phyloP scores from a whole-genome alignment of 163 green algal genomes.

The Chlorella variabilis region DNA sequence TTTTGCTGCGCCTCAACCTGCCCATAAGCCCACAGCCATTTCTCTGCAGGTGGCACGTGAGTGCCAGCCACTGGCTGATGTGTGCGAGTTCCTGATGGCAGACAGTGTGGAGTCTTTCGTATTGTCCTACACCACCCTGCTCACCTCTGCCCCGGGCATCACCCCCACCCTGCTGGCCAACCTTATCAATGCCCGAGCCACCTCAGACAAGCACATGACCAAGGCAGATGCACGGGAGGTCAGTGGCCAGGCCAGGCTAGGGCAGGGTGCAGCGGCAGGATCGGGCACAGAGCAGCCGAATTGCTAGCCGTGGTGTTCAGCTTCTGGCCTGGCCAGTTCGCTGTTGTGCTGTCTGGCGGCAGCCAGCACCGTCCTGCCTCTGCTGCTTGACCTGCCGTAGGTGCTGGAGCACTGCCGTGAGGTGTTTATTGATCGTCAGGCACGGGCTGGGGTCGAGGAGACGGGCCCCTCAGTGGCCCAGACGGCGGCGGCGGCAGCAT shows the following conservation, averaged over 20 bases:
- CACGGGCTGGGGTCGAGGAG: neutral
- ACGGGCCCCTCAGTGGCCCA: neutral
- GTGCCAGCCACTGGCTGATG: slow-evolving; percentile 50
- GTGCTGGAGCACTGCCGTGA: slow-evolving; percentile 59
- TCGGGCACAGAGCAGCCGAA: too few relatives aligned
- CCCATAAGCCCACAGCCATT: neutral
- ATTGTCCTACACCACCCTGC: slow-evolving; percentile 65
- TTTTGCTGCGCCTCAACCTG: neutral
- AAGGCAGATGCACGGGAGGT: slow-evolving; percentile 64
- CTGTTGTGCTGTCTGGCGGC: too few relatives aligned
- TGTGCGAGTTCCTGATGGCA: slow-evolving; percentile 54
- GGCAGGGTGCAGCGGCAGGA: too few relatives aligned
- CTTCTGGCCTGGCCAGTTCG: too few relatives aligned
- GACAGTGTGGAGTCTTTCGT: slow-evolving; percentile 68
- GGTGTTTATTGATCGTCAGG: slow-evolving; percentile 48
- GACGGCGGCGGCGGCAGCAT: neutral
- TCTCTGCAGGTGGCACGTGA: slow-evolving; percentile 41
- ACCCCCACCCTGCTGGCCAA: slow-evolving; percentile 52
- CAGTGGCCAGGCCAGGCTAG: neutral
- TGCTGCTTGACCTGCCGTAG: neutral
- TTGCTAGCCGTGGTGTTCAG: neutral
- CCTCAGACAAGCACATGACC: slow-evolving; percentile 50
- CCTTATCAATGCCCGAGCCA: slow-evolving; percentile 52
- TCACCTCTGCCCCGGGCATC: slow-evolving; percentile 53
- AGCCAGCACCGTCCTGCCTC: neutral